Evolutionary conservation across 257 asterid genomes (phyloP).

Genomic region (Solanum infundibuliforme): DNA sequence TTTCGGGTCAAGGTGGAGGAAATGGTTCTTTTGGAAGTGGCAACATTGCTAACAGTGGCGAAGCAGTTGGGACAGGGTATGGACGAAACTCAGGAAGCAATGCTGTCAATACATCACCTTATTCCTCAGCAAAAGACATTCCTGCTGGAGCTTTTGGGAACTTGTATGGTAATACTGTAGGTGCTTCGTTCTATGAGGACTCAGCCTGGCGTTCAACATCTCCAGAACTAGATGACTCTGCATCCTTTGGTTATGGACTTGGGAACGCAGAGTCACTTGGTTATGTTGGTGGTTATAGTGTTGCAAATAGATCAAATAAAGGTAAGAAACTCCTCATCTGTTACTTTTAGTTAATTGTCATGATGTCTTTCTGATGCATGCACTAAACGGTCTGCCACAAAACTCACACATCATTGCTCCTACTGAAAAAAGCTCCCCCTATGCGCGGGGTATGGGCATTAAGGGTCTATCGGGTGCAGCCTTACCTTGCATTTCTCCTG

Average conservation of each 20-base stretch:
- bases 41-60: constrained; percentile 22
- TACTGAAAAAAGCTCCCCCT: not conserved
- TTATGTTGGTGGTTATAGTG: constrained; percentile 50
- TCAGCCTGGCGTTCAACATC: constrained; percentile 48
- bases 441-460: not conserved
- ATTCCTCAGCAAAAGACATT: constrained; percentile 24
- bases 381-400: not conserved
- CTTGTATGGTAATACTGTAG: constrained; percentile 22
- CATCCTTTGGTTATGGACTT: constrained; percentile 41
- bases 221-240: constrained; percentile 37
- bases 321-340: constrained; percentile 24
- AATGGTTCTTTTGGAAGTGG: constrained; percentile 27
- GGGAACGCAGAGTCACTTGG: constrained; percentile 36
- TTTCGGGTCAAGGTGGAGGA: constrained; percentile 45
- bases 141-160: constrained; percentile 37
- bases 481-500: not conserved
- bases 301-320: constrained; percentile 55
- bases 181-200: constrained; percentile 32
- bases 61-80: constrained; percentile 31
- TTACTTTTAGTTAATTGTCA: not conserved
- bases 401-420: not conserved
- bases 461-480: not conserved
- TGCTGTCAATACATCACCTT: constrained; percentile 27
- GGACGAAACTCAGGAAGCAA: constrained; percentile 34
- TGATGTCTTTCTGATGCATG: not conserved